phyloP scores from a whole-genome alignment of 495 filamentous ascomycete genomes.

The Astrothelium subdiscretum region DNA sequence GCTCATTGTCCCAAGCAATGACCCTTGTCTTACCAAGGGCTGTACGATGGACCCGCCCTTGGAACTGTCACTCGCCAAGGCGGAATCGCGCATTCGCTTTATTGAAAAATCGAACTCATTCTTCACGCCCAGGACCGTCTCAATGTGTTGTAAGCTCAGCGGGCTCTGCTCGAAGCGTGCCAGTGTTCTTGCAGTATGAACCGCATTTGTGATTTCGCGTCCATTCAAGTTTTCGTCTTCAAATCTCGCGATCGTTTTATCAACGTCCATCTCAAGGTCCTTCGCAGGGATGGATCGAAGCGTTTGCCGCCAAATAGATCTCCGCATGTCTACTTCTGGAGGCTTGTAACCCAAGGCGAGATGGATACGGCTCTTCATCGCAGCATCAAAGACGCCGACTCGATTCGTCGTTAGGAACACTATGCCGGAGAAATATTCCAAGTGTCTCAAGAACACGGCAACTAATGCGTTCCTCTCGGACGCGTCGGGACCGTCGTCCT shows the following conservation, averaged over 20 bases:
- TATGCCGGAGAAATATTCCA: constrained; percentile 49
- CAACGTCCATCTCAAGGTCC: constrained; percentile 7
- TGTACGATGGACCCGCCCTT: constrained; percentile 1
- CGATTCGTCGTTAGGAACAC: constrained; percentile 48
- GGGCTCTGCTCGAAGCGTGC: constrained; percentile 19
- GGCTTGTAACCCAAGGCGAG: constrained; percentile 22
- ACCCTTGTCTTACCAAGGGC: constrained; percentile 5
- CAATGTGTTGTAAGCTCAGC: constrained; percentile 19
- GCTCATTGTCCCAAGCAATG: constrained; percentile 5
- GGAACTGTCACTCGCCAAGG: neutral
- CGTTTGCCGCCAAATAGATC: neutral
- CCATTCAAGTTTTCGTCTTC: constrained; percentile 19
- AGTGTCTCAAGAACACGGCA: constrained; percentile 41
- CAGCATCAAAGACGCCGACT: constrained; percentile 37
- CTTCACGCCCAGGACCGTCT: constrained; percentile 20
- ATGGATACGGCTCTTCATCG: constrained; percentile 34
- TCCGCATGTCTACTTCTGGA: neutral
- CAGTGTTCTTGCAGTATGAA: constrained; percentile 31
- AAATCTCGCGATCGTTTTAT: constrained; percentile 8
- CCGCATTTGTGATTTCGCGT: constrained; percentile 26
- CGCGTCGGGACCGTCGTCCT: constrained; percentile 7
- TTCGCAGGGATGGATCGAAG: constrained; percentile 1
- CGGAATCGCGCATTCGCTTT: neutral
- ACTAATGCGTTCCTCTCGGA: constrained; percentile 17
- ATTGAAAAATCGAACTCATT: constrained; percentile 11